Base-by-base conservation (phyloP, 176 grass and related monocot genomes). In the Carex scoparia region DNA sequence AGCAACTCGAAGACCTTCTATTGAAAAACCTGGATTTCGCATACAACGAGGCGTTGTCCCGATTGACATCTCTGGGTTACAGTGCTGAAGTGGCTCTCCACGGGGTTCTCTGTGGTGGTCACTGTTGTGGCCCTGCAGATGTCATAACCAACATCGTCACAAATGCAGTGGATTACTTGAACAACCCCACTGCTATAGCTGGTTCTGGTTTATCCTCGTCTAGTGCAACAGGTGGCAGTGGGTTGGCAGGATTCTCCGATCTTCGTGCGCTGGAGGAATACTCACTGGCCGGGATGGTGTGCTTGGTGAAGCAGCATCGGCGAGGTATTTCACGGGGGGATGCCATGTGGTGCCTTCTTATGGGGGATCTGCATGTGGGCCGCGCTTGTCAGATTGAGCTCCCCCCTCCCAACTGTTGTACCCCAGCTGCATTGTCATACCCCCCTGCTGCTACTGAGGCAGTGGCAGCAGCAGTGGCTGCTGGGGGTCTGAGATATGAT, bases 321-420 rank as follows among this genome's bases (percentile, higher is more conserved):
- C 93, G 85, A 33, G 79, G 85, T 67, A 90, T 98, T 79, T 92
- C 89, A 48, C 96, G 93, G 1, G 87, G 87, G 9, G 91, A 94
- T 76, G 96, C 96, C 88, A 88, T 98, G 96, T 95, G 96, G 96
- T 98, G 96, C 85, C 93, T 98, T 38, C 87, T 98, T 81, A 90
- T 92, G 65, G 89, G 90, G 79, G 91, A 98, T 35, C 89, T 99
- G 79, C 91, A 89, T 68, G 91, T 95, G 13, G 87, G 92, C 55
- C 93, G 91, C 60, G 96, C 96, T 53, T 83, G 81, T 65, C 81
- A 83, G 61, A 83, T 83, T 38, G 81, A 83, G 13, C 27, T 83
- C 1, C 81, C 81, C 6, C 81, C 81, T 69, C 62, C 81, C 10
- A 83, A 83, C 3, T 83, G 81, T 67, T 83, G 81, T 67, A 33